Evolutionary conservation across 2,329 filamentous ascomycete species (phyloP), one percentile per base, ranked within the genome.

Genomic region (Mycosphaerella arachidis): DNA sequence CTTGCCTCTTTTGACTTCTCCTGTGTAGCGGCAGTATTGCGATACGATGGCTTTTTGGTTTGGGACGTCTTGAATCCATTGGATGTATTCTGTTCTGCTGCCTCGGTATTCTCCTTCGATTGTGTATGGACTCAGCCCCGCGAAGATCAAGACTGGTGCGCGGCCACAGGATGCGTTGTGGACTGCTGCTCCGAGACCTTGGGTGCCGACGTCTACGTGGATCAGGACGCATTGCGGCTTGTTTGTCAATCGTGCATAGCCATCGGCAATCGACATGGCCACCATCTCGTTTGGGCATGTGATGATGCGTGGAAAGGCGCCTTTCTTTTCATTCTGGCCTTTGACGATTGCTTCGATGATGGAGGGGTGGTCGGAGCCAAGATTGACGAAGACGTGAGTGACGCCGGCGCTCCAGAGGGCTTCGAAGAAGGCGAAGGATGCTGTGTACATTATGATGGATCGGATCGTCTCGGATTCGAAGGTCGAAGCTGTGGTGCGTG

Each of bases 251-350:
- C 88, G 82, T 40, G 90, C 89, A 70, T 90, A 92, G 55, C 90
- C 90, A 72, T 93, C 90, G 13, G 90, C 90, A 87, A 67, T 70
- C 60, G 89, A 92, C 68, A 93, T 82, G 29, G 90, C 90, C 6
- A 92, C 89, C 89, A 92, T 92, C 86, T 92, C 89, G 65, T 91
- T 91, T 0, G 89, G 89, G 70, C 89, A 92, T 27, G 89, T 92
- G 58, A 92, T 88, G 62, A 92, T 88, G 57, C 80, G 82, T 2
- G 89, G 89, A 60, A 91, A 91, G 18, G 82, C 78, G 37, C 78
- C 83, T 55, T 80, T 80, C 64, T 81, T 84, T 69, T 90, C 87
- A 58, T 84, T 84, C 68, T 90, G 86, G 20, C 87, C 88, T 70
- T 89, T 89, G 64, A 90, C 86, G 74, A 92, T 91, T 10, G 89